Evolutionary conservation across 2,329 filamentous ascomycete species (phyloP), one percentile per base, ranked within the genome.

Genomic region (Bimuria novae-zelandiae): DNA sequence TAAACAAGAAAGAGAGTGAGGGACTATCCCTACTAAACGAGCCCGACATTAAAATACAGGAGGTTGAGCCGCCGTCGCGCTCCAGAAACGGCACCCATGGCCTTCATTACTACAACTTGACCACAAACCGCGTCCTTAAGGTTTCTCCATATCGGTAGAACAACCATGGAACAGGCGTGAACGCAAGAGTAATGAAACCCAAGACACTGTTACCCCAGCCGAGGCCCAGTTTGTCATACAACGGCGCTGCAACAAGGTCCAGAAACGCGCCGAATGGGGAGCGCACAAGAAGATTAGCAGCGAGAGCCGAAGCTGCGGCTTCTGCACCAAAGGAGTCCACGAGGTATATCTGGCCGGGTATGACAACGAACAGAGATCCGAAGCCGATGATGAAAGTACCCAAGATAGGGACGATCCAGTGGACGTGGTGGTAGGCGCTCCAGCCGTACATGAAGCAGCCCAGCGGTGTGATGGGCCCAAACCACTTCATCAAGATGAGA

Each of bases 141-240:
- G 14, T 16, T 16, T 16, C n/a, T 6, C 88, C 88, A 67, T 88
- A 89, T 58, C 80, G 83, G 74, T 87, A 87, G 69, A 91, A 89
- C 4, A 91, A 66, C 65, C 87, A 85, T 0, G 88, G 88, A 63
- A 88, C 86, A 0, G 88, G 87, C 19, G 89, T 76, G 69, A 88
- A 90, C 3, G 78, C 79, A 3, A 90, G 69, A 0, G 87, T 82
- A 3, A 91, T 74, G 72, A 91, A 90, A 0, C 84, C 89, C 0
- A 88, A 86, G 10, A 91, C 75, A 16, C 54, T 56, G 27, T 56
- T 64, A 33, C 56, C 59, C 54, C 57, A 60, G 10, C 76, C 64
- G 6, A 64, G 59, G 8, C 59, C 62, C 8, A 67, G 52, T 1
- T 23, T 32, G 7, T 47, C 54, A 41, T 66, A 67, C 50, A 64